phyloP scores from a whole-genome alignment of 202 grass and related monocot genomes.

The Zoysia matrella region DNA sequence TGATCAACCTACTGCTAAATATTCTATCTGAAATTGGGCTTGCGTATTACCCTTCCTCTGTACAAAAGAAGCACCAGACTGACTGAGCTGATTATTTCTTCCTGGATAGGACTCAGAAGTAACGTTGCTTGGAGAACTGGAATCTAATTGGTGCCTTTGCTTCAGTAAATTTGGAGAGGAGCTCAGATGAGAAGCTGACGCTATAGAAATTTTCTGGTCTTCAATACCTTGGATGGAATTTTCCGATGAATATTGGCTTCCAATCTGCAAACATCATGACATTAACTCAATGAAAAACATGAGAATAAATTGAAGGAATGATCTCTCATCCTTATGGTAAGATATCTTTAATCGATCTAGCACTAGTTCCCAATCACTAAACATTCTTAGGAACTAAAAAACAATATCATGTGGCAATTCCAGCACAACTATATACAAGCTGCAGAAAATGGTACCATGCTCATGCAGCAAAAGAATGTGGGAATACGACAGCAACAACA shows the following conservation, averaged over 20 bases:
- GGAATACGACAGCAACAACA: not conserved
- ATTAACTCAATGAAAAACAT: conserved; percentile 15
- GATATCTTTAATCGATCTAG: conserved; percentile 10
- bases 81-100: conserved; percentile 46
- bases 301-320: conserved; percentile 22
- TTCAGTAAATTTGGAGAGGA: conserved; percentile 54
- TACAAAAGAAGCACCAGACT: conserved; percentile 47
- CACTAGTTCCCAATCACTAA: conserved; percentile 7
- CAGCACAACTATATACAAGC: not conserved
- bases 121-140: conserved; percentile 63
- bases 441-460: not conserved
- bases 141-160: conserved; percentile 52
- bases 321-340: conserved; percentile 11
- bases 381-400: conserved; percentile 18
- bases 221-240: conserved; percentile 48
- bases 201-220: conserved; percentile 55
- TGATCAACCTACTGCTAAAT: not conserved
- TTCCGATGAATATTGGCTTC: conserved; percentile 55
- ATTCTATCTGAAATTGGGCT: conserved; percentile 15
- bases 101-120: conserved; percentile 65
- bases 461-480: not conserved
- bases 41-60: conserved; percentile 56
- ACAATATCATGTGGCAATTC: conserved; percentile 12
- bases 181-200: conserved; percentile 56
- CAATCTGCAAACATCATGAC: conserved; percentile 50